Percentiles rank a stretch among this genome's conserved stretches.
Conservation (phyloP, 2,329 filamentous ascomycete genomes). For the Orbilia oligospora region DNA sequence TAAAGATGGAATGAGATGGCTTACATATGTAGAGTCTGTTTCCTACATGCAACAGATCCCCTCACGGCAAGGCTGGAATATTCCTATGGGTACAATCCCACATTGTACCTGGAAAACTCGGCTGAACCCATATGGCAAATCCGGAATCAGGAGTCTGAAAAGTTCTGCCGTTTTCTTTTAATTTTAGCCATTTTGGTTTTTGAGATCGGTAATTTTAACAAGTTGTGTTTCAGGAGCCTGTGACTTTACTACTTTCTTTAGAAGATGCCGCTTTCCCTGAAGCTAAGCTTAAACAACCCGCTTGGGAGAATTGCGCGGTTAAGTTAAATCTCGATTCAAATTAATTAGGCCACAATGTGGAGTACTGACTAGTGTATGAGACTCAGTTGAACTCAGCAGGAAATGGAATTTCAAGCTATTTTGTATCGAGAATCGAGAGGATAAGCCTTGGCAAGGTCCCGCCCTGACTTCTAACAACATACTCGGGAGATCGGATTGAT, state of each 20-base stretch:
- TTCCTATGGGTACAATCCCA: constrained; percentile 3
- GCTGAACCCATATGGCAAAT: constrained; percentile 16
- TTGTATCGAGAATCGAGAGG: constrained; percentile 13
- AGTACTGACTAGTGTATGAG: neutral
- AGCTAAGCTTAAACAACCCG: constrained; percentile 23
- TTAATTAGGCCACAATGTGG: constrained; percentile 38
- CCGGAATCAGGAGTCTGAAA: constrained; percentile 26
- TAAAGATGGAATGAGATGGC: neutral
- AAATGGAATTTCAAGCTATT: constrained; percentile 9
- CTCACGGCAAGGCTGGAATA: constrained; percentile 1
- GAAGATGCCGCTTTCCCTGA: constrained; percentile 23
- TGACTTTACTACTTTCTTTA: constrained; percentile 27
- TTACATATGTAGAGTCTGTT: neutral
- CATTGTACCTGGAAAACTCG: neutral
- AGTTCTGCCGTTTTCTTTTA: constrained; percentile 28
- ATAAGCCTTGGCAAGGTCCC: constrained; percentile 19
- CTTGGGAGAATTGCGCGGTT: constrained; percentile 46
- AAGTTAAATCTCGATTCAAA: constrained; percentile 46
- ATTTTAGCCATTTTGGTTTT: constrained; percentile 31
- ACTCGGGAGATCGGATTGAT: constrained; percentile 48
- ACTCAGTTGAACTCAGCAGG: neutral
- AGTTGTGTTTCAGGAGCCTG: constrained; percentile 45
- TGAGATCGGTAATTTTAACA: constrained; percentile 42
- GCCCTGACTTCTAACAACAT: constrained; percentile 19
- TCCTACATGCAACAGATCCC: neutral